phyloP scores from a whole-genome alignment of 176 grass and related monocot genomes.

The Aechmea fasciata region DNA sequence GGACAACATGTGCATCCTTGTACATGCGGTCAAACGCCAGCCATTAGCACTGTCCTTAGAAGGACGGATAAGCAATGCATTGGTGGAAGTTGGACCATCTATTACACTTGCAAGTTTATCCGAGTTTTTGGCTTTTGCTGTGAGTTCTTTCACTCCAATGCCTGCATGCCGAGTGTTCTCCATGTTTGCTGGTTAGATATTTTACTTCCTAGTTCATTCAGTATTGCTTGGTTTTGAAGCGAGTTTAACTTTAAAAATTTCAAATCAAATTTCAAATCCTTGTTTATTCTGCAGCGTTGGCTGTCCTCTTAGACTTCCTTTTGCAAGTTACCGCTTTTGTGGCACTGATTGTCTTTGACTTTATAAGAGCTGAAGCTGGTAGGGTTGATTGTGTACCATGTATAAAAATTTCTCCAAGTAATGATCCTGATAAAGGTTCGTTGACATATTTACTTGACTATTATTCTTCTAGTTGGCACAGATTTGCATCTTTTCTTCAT shows the following conservation, averaged over 20 bases:
- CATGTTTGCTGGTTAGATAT: constrained; percentile 89
- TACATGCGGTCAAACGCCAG: constrained; percentile 91
- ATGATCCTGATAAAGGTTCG: constrained; percentile 39
- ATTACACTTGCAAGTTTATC: constrained; percentile 91
- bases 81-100: constrained; percentile 95
- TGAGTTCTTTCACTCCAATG: constrained; percentile 86
- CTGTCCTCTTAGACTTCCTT: constrained; percentile 89
- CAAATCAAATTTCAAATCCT: constrained; percentile 19
- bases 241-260: constrained; percentile 20
- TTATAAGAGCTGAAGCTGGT: constrained; percentile 63
- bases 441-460: background rate
- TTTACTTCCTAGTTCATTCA: background rate
- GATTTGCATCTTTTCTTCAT: background rate
- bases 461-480: background rate
- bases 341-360: constrained; percentile 83
- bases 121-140: constrained; percentile 87
- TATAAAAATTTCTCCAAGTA: constrained; percentile 33
- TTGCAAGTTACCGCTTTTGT: constrained; percentile 93
- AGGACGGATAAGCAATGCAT: constrained; percentile 54
- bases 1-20: constrained; percentile 99
- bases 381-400: constrained; percentile 92
- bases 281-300: constrained; percentile 75
- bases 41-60: constrained; percentile 50
- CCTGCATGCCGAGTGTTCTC: constrained; percentile 92
- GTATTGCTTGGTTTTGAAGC: background rate